A percentile compares a stretch with the other conserved stretches of the same genome.
phyloP scores from a whole-genome alignment of 441 rosid species.

The Pelargonium cotyledonis region DNA sequence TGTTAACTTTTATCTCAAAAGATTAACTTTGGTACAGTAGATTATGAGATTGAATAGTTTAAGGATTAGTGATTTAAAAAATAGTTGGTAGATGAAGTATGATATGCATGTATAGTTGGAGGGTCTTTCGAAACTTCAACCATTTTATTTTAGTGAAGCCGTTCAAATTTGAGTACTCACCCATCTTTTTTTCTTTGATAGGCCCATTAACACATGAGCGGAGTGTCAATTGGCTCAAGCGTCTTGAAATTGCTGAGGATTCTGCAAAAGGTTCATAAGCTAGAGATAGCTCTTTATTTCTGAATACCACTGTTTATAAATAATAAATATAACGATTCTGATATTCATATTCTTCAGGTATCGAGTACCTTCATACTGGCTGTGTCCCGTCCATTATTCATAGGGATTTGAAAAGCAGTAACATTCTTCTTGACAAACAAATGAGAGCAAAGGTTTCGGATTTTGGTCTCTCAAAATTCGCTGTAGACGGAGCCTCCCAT shows the following conservation, averaged over 20 bases:
- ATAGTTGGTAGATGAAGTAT: no score
- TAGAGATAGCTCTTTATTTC: neutral
- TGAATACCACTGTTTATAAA: no score
- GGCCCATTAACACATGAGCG: conserved; percentile 55
- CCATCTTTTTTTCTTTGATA: conserved; percentile 18
- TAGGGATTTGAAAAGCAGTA: conserved; percentile 88
- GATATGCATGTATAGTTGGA: no score
- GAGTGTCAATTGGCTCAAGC: conserved; percentile 76
- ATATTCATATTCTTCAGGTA: conserved; percentile 45
- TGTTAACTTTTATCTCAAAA: no score
- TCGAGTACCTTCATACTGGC: conserved; percentile 93
- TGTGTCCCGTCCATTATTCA: conserved; percentile 97
- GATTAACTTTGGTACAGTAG: no score
- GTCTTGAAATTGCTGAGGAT: conserved; percentile 96
- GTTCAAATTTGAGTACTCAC: conserved; percentile 16
- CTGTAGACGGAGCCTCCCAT: conserved; percentile 85
- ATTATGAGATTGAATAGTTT: no score
- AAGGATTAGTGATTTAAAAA: no score
- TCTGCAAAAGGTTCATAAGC: conserved; percentile 65
- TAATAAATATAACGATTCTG: neutral
- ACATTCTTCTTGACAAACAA: conserved; percentile 82
- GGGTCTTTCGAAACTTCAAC: no score
- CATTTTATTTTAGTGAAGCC: neutral
- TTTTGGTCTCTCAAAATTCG: conserved; percentile 86
- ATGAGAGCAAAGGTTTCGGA: conserved; percentile 93